phyloP scores from a whole-genome alignment of 176 grass and related monocot genomes.

The Carex scoparia region DNA sequence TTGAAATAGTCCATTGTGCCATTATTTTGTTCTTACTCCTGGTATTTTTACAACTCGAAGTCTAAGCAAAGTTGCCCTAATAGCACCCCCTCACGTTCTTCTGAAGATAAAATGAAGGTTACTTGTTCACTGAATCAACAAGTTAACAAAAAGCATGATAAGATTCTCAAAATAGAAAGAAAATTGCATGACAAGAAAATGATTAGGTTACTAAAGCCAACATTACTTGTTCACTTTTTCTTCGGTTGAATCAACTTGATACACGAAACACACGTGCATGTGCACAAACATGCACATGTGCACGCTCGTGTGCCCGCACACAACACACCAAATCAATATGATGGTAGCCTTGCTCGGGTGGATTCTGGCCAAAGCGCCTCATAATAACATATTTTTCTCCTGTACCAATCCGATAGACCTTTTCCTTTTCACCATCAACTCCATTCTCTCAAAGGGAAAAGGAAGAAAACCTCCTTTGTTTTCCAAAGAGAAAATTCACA shows the following conservation, averaged over 20 bases:
- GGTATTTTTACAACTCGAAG: not conserved
- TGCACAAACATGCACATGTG: not conserved
- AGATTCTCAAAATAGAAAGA: not conserved
- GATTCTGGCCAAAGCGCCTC: not conserved
- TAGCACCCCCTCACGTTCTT: not conserved
- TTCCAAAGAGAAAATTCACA: not conserved
- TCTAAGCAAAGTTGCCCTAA: not conserved
- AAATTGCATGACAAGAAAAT: not conserved
- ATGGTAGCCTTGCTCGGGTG: not conserved
- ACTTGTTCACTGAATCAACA: not conserved
- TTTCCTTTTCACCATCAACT: not conserved
- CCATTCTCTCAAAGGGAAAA: not conserved
- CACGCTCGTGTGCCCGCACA: not conserved
- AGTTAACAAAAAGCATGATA: not conserved
- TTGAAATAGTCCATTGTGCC: too few relatives aligned
- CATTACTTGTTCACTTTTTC: not conserved
- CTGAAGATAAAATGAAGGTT: not conserved
- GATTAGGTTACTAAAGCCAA: not conserved
- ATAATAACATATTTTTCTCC: not conserved
- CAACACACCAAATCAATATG: not conserved
- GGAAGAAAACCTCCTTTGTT: not conserved
- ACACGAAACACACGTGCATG: not conserved
- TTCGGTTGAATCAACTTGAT: not conserved
- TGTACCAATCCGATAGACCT: not conserved
- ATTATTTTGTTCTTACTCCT: too few relatives aligned